Evolutionary conservation across 169 alveolate species (phyloP), one percentile per base, ranked within the genome.

Genomic region (Theileria annulata): DNA sequence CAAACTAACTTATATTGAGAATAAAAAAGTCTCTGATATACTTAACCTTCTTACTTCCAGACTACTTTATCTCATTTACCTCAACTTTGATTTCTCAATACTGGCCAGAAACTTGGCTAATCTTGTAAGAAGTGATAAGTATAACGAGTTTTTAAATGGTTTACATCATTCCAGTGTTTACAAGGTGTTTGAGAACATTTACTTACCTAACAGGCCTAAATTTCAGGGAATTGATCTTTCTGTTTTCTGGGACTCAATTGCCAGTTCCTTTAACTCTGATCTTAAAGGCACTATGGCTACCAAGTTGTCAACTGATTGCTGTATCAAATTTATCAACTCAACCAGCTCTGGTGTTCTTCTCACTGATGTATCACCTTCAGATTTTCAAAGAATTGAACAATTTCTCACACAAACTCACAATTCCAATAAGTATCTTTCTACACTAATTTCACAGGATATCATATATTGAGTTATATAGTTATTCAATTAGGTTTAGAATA

Each of bases 241-340:
- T 4, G 31, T 76, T n/a, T 71, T 84, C 27, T 84, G 90, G 90
- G 31, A 72, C 17, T 48, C 54, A 17, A 79, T 84, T 23, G 83
- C 87, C 0, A 75, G 67, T 33, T 72, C 49, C 12, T 30, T 77
- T 9, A 76, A 84, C 63, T 48, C 33, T 47, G 68, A 62, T 33
- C 10, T 17, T 25, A 84, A 37, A 21, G 48, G 86, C 0, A 23
- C 54, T 21, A 82, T 42, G 58, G 30, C 60, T 23, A 51, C 13
- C 27, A 84, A 77, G 28, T 58, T 84, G 4, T 66, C 90, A 19
- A 77, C 79, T 21, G 90, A 84, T 17, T 84, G 90, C 74, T 77
- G 87, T n/a, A 37, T 63, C 71, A 77, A 70, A 19, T 84, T 77
- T 31, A 49, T 84, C 37, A 78, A 84, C 35, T 77, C 87, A n/a